Percentiles rank a stretch among this genome's conserved stretches.
Conservation (phyloP, 192 early-diverging fungal species). For the Coemansia biformis region DNA sequence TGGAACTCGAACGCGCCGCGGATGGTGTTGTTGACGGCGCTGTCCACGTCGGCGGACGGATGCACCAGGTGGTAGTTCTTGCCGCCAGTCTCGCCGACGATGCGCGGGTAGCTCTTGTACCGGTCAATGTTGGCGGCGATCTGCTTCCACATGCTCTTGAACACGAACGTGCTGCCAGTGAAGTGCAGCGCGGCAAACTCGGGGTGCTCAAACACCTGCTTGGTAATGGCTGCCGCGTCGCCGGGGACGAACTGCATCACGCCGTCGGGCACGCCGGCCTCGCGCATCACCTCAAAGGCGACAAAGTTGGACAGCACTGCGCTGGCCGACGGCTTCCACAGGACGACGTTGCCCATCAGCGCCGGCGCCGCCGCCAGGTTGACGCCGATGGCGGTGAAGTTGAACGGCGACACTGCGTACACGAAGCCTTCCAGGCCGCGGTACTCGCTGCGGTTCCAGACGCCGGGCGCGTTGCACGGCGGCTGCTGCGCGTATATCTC, state of each 20-base stretch:
- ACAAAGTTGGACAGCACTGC: conserved; percentile 89
- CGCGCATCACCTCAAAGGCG: conserved; percentile 81
- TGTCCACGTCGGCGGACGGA: conserved; percentile 62
- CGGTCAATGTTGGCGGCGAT: conserved; percentile 86
- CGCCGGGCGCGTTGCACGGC: conserved; percentile 70
- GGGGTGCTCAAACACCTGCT: conserved; percentile 74
- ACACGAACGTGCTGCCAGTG: conserved; percentile 89
- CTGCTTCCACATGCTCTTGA: conserved; percentile 88
- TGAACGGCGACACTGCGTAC: conserved; percentile 95
- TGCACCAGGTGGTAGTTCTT: conserved; percentile 99
- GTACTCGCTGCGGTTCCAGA: conserved; percentile 96
- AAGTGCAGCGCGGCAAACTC: conserved; percentile 97
- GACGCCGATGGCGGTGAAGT: conserved; percentile 98
- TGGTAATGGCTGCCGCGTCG: conserved; percentile 73
- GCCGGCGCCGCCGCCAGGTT: conserved; percentile 91
- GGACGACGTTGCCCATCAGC: conserved; percentile 94
- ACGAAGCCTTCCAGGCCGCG: conserved; percentile 97
- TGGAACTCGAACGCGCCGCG: conserved; percentile 94
- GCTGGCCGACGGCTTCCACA: conserved; percentile 94
- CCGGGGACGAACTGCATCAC: conserved; percentile 98
- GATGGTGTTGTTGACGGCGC: conserved; percentile 85
- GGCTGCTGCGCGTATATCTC: conserved; percentile 94
- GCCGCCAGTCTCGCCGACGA: conserved; percentile 98
- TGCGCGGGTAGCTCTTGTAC: conserved; percentile 91
- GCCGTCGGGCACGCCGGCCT: conserved; percentile 94